Base-by-base conservation (phyloP, 306 rosid species). In the Pyrus betulifolia region DNA sequence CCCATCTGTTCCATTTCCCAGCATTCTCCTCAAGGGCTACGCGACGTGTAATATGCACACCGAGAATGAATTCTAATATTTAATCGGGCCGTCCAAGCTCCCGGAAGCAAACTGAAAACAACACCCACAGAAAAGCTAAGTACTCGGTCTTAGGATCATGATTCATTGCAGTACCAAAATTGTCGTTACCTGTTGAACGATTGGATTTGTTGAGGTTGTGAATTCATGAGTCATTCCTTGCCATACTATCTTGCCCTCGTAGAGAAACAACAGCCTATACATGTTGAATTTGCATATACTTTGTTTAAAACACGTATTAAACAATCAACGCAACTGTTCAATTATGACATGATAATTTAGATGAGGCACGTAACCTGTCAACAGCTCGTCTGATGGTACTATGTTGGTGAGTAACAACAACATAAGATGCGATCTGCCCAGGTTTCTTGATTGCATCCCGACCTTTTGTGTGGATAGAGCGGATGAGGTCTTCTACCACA, bases 341-440 rank as follows among this genome's bases (percentile, higher is more conserved):
- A 58, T n/a, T 33, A 72, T 30, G 9, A 44, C 44, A 11, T n/a
- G 31, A 28, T 14, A 61, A 65, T 51, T 49, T 35, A 27, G n/a
- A 78, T 61, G 74, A 67, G 72, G 72, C 23, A 61, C 79, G 4
- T 51, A 63, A 91, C 99, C 99, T 92, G 84, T 96, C 98, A 65
- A 96, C 91, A 46, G 99, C 98, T 87, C 99, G 90, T 83, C 76
- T 80, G 75, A 96, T 96, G 73, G 99, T 96, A 88, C 99, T 96
- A 71, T 92, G 98, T 81, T 92, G 99, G 87, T 96, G 99, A 57
- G 99, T 96, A 76, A 96, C 99, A 61, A 92, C 97, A 75, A 92
- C 93, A 72, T 89, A 96, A 18, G 99, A 96, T 30, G 97, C 83
- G 79, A 96, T 96, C 74, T 91, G 83, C 71, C 97, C 98, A 52